A percentile compares a stretch with the other conserved stretches of the same genome.
Evolutionary conservation across 139 green algal species (phyloP).

Genomic region (Gonium pectorale): DNA sequence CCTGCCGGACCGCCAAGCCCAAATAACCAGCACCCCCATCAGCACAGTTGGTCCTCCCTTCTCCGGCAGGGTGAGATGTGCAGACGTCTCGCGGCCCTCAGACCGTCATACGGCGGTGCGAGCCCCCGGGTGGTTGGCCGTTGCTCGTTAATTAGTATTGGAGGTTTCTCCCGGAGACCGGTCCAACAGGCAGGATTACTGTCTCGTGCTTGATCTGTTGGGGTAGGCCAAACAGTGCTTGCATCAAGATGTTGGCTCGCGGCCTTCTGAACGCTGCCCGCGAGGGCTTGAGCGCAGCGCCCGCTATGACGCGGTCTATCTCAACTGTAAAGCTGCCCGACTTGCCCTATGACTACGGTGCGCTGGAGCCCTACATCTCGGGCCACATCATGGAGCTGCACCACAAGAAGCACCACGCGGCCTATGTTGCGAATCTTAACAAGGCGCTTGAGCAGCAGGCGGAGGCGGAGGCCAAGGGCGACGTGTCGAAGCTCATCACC

Average conservation of each 20-base stretch:
- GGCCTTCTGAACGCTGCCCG: background rate
- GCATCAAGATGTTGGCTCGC: constrained; percentile 31
- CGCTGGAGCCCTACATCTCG: constrained; percentile 91
- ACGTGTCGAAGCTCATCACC: constrained; percentile 83
- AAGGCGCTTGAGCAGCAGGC: constrained; percentile 82
- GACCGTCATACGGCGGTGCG: too few species aligned
- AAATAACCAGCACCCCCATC: too few species aligned
- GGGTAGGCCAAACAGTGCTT: too few species aligned
- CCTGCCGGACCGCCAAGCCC: too few species aligned
- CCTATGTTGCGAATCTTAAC: constrained; percentile 94
- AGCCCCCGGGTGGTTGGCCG: too few species aligned
- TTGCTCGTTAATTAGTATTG: too few species aligned
- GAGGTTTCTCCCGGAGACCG: too few species aligned
- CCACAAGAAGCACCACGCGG: constrained; percentile 93
- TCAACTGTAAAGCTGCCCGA: constrained; percentile 81
- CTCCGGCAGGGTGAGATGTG: too few species aligned
- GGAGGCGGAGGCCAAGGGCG: constrained; percentile 82
- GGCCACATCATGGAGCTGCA: constrained; percentile 98
- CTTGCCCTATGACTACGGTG: constrained; percentile 92
- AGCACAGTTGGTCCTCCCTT: too few species aligned
- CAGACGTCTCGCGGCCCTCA: too few species aligned
- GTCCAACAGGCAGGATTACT: too few species aligned
- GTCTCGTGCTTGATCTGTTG: too few species aligned
- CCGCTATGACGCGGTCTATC: background rate
- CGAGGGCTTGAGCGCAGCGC: constrained; percentile 7